phyloP scores from a whole-genome alignment of 2,329 filamentous ascomycete genomes.

The Claviceps capensis region DNA sequence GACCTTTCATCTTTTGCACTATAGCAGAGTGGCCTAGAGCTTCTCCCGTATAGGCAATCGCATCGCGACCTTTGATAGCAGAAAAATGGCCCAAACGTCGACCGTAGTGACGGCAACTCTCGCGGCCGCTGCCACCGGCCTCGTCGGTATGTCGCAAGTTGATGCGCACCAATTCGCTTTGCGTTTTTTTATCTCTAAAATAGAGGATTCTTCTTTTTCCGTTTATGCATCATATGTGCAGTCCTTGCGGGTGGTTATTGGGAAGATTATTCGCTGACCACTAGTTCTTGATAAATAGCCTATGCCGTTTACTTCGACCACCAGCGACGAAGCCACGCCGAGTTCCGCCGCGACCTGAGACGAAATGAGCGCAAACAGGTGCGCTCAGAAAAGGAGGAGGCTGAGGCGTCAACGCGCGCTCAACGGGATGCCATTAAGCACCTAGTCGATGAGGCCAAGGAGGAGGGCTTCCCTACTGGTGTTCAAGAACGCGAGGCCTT shows the following conservation, averaged over 20 bases:
- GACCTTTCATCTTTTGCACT: not conserved
- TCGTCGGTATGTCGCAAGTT: slow-evolving; percentile 37
- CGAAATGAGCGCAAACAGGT: slow-evolving; percentile 62
- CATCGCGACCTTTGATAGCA: not conserved
- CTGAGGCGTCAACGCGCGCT: slow-evolving; percentile 47
- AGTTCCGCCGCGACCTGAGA: slow-evolving; percentile 55
- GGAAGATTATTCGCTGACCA: no score
- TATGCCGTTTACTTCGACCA: slow-evolving; percentile 59
- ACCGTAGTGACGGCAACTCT: slow-evolving; percentile 47
- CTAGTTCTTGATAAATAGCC: slow-evolving; percentile 23
- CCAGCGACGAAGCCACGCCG: slow-evolving; percentile 47
- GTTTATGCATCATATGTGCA: not conserved
- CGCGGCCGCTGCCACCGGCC: slow-evolving; percentile 44
- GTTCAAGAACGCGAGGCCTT: slow-evolving; percentile 89
- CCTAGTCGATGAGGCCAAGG: slow-evolving; percentile 68
- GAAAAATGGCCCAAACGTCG: slow-evolving; percentile 33
- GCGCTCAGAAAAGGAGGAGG: slow-evolving; percentile 59
- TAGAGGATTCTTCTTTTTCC: not conserved
- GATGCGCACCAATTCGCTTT: not conserved
- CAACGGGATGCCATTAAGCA: slow-evolving; percentile 62
- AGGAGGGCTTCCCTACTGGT: slow-evolving; percentile 80
- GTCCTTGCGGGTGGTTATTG: no score
- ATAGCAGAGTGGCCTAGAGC: not conserved
- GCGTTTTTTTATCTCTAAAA: not conserved
- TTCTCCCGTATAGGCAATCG: slow-evolving; percentile 3